phyloP scores from a whole-genome alignment of 768 basidiomycete species.

The Naematelia aurantialba region DNA sequence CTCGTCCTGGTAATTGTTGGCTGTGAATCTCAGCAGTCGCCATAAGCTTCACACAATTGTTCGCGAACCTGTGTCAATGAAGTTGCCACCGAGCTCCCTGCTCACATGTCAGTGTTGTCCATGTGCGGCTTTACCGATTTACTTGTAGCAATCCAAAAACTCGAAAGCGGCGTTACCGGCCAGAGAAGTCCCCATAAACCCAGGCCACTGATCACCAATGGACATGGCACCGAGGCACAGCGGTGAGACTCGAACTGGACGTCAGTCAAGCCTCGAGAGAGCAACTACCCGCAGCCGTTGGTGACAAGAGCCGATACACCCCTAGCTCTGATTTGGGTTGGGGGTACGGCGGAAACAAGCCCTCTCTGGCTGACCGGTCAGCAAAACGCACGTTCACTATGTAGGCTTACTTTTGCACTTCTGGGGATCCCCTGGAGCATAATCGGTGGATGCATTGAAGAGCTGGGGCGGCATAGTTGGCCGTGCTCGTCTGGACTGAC shows the following conservation, averaged over 20 bases:
- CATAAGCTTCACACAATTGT: neutral
- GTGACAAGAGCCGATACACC: slow-evolving; percentile 46
- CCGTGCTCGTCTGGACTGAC: neutral
- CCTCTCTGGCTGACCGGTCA: neutral
- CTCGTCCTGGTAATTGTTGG: slow-evolving; percentile 53
- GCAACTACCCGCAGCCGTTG: slow-evolving; percentile 42
- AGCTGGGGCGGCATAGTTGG: neutral
- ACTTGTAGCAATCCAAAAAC: slow-evolving; percentile 24
- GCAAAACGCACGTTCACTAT: neutral
- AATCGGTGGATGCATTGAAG: neutral
- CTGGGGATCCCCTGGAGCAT: neutral
- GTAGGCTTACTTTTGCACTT: neutral
- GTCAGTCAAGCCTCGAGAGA: neutral
- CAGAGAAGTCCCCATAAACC: slow-evolving; percentile 26
- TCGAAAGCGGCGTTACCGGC: slow-evolving; percentile 26
- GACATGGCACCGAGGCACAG: slow-evolving; percentile 52
- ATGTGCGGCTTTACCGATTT: neutral
- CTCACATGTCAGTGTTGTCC: neutral
- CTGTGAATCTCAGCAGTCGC: slow-evolving; percentile 11
- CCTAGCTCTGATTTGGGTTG: slow-evolving; percentile 27
- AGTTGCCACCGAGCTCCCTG: slow-evolving; percentile 55
- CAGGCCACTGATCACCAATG: slow-evolving; percentile 52
- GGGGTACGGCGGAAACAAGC: slow-evolving; percentile 12
- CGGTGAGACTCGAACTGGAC: slow-evolving; percentile 50
- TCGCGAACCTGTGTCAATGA: slow-evolving; percentile 52